A percentile compares a stretch with the other conserved stretches of the same genome.
Evolutionary conservation across 345 rosid species (phyloP).

Genomic region (Acer negundo): DNA sequence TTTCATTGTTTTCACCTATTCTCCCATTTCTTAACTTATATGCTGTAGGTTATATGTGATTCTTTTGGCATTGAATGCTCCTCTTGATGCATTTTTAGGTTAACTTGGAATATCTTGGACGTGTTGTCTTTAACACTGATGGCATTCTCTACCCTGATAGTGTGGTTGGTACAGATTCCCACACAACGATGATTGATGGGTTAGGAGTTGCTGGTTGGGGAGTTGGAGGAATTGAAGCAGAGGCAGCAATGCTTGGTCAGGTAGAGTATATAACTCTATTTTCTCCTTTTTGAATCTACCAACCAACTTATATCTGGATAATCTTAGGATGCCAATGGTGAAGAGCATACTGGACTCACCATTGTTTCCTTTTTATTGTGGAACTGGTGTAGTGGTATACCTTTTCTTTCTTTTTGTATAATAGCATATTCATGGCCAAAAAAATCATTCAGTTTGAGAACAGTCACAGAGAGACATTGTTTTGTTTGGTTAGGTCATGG

Average conservation of each 20-base stretch:
- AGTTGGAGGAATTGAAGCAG: slow-evolving; percentile 93
- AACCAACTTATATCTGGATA: background rate
- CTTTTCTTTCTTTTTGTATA: background rate
- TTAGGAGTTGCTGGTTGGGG: slow-evolving; percentile 96
- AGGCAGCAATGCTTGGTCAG: slow-evolving; percentile 93
- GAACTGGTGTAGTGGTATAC: background rate
- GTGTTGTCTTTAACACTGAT: slow-evolving; percentile 76
- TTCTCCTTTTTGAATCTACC: background rate
- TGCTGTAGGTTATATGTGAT: background rate
- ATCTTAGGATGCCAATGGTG: background rate
- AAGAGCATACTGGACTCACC: background rate
- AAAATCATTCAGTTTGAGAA: background rate
- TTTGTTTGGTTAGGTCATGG: background rate
- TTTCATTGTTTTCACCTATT: background rate
- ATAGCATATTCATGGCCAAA: background rate
- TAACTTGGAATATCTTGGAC: slow-evolving; percentile 86
- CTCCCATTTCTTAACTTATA: background rate
- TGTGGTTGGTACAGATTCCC: slow-evolving; percentile 90
- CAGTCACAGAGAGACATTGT: background rate
- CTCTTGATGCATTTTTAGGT: slow-evolving; percentile 48
- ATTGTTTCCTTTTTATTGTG: background rate
- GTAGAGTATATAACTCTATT: slow-evolving; percentile 27
- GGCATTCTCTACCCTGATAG: slow-evolving; percentile 80
- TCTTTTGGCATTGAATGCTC: background rate
- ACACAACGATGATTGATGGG: slow-evolving; percentile 94